phyloP scores from a whole-genome alignment of 345 rosid genomes.

The Eucalyptus sp. region DNA sequence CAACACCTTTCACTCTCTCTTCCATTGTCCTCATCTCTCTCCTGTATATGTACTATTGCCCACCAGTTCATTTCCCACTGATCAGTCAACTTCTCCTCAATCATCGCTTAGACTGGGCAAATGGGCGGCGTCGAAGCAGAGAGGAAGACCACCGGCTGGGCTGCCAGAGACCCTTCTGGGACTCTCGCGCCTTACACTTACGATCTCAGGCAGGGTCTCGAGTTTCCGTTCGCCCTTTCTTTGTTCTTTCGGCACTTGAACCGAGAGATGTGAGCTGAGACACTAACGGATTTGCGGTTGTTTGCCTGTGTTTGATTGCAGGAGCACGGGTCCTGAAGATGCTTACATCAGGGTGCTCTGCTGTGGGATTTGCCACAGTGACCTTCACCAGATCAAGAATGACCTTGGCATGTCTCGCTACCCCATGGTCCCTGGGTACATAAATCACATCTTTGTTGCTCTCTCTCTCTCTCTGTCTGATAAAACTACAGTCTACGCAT shows the following conservation, averaged over 20 bases:
- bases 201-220: conserved; percentile 30
- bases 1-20: not conserved
- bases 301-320: not conserved
- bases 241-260: not conserved
- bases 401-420: conserved; percentile 54
- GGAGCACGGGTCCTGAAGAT: conserved; percentile 70
- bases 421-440: conserved; percentile 80
- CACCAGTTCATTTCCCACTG: not conserved
- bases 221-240: not conserved
- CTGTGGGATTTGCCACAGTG: conserved; percentile 74
- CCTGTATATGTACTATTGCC: not conserved
- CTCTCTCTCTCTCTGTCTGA: not conserved
- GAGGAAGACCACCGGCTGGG: conserved; percentile 55
- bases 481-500: not conserved
- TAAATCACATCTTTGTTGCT: not conserved
- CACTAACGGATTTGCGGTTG: not conserved
- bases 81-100: not conserved
- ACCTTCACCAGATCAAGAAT: conserved; percentile 55
- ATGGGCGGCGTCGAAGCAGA: conserved; percentile 36
- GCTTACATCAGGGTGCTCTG: conserved; percentile 41
- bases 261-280: not conserved
- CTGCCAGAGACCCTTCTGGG: conserved; percentile 74
- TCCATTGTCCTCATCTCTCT: not conserved
- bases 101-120: not conserved
- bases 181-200: conserved; percentile 53